phyloP scores from a whole-genome alignment of 2,329 filamentous ascomycete species.

The Xylaria sp. region DNA sequence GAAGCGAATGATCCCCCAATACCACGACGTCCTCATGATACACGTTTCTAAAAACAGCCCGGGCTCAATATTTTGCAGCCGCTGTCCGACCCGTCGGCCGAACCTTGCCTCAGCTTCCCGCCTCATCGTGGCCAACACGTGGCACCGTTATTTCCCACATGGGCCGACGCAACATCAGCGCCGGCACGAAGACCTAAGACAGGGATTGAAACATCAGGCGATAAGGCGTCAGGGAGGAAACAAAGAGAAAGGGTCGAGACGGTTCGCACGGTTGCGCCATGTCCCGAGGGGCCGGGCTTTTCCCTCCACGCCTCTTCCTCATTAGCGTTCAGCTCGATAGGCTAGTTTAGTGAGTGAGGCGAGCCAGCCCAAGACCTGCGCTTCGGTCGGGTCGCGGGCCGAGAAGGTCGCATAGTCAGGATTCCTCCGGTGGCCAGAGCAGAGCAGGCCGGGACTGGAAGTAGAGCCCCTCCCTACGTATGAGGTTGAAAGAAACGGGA shows the following conservation, averaged over 20 bases:
- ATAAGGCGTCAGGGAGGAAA: constrained; percentile 1
- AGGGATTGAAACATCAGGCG: constrained; percentile 28
- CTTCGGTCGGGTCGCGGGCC: neutral
- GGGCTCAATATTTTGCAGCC: constrained; percentile 12
- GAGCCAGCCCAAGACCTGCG: neutral
- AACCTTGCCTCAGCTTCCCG: constrained; percentile 5
- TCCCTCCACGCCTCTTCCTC: neutral
- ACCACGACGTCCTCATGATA: constrained; percentile 19
- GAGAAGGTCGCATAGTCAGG: neutral
- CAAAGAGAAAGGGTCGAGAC: neutral
- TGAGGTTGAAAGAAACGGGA: neutral
- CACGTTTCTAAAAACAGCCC: constrained; percentile 6
- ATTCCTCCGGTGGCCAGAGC: neutral
- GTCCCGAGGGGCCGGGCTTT: neutral
- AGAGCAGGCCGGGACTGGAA: no score
- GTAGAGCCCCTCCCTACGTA: neutral
- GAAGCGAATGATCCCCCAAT: constrained; percentile 5
- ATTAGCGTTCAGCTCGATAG: neutral
- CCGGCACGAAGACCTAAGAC: constrained; percentile 21
- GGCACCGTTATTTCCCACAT: constrained; percentile 23
- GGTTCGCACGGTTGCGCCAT: neutral
- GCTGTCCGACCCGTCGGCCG: constrained; percentile 21
- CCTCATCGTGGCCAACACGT: constrained; percentile 24
- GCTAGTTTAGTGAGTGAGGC: neutral
- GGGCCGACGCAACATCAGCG: constrained; percentile 7